Conservation (phyloP, 495 filamentous ascomycete species). For the Talaromyces nanjingensis region DNA sequence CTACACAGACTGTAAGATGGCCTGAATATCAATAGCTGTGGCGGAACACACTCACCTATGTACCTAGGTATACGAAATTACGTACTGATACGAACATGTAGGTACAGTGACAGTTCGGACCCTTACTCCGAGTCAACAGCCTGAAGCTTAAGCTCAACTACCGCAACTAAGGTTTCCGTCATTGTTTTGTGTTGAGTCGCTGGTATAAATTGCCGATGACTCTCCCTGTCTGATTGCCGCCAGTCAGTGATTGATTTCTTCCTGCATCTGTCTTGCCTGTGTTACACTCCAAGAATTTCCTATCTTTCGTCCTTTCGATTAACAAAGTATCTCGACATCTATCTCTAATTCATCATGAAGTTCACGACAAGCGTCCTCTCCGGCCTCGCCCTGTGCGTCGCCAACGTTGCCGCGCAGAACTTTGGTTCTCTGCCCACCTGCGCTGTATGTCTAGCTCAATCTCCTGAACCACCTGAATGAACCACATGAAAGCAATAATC, state of each 20-base stretch:
- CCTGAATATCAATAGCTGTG: too few species aligned
- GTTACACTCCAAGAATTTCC: neutral
- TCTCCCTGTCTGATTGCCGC: neutral
- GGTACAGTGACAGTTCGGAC: too few species aligned
- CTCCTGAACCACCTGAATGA: neutral
- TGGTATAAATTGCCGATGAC: neutral
- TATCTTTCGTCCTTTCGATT: neutral
- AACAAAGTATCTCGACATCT: neutral
- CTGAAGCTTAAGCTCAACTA: neutral
- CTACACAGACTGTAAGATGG: too few species aligned
- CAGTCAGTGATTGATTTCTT: neutral
- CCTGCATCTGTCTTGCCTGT: neutral
- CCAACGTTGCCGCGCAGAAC: slow-evolving; percentile 23
- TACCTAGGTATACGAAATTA: too few species aligned
- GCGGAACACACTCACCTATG: too few species aligned
- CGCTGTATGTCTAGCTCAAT: slow-evolving; percentile 33
- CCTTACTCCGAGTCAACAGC: too few species aligned
- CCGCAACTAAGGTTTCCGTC: neutral
- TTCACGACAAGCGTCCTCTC: slow-evolving; percentile 21
- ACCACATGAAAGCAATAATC: neutral
- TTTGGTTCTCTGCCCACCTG: slow-evolving; percentile 29
- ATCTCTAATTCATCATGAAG: slow-evolving; percentile 27
- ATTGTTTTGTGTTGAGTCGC: neutral
- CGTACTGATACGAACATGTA: too few species aligned
- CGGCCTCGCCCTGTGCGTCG: slow-evolving; percentile 23